These are phyloP conservation scores for Secale cereale DNA, from an alignment of 176 grass and related monocot species.

Conservation along the genomic window DNA sequence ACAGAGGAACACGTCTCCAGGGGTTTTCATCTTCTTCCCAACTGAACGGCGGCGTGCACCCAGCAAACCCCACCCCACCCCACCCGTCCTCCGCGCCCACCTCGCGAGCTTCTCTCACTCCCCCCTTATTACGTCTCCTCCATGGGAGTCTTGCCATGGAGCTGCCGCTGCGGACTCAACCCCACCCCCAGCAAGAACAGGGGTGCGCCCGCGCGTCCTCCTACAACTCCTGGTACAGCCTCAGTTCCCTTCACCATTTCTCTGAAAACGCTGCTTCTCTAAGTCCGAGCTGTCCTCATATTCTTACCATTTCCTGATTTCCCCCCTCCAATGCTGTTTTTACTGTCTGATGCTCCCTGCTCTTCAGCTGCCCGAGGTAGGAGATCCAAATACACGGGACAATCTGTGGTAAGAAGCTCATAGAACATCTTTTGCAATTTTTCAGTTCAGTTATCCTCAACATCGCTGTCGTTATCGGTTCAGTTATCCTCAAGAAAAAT, in stretches of 20 bases:
- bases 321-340: background rate
- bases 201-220: background rate
- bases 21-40: background rate
- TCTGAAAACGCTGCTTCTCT: background rate
- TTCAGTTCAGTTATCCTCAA: slow-evolving; percentile 4
- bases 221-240: slow-evolving; percentile 1
- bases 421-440: background rate
- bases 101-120: background rate
- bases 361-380: slow-evolving; percentile 19
- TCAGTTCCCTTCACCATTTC: background rate
- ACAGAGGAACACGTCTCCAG: too few species aligned
- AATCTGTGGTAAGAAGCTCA: slow-evolving; percentile 56
- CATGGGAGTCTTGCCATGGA: slow-evolving; percentile 26
- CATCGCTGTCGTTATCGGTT: background rate
- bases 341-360: background rate
- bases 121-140: background rate
- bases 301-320: background rate
- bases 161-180: slow-evolving; percentile 24
- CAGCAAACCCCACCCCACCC: background rate
- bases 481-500: background rate
- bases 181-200: slow-evolving; percentile 18
- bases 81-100: background rate
- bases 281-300: background rate
- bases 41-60: background rate
- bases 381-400: slow-evolving; percentile 74